Percentiles rank a stretch among this genome's conserved stretches.
These are phyloP conservation scores for Ampelomyces quisqualis DNA, from an alignment of 2,329 filamentous ascomycete species.

Conservation along the genomic window DNA sequence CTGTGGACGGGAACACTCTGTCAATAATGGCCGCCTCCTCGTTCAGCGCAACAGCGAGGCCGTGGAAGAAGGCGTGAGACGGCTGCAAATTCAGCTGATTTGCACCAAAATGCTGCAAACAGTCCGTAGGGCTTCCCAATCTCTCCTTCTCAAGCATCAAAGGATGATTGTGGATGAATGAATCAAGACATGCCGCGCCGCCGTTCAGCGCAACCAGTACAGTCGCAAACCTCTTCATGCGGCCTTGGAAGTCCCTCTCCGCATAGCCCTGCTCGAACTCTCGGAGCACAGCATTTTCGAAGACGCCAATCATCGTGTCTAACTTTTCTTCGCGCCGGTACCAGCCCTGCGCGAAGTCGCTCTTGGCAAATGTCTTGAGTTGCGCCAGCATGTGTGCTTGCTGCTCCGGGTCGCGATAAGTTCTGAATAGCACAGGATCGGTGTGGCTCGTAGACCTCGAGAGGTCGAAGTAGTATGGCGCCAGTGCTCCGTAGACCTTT, in stretches of 20 bases:
- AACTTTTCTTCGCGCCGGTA: constrained; percentile 70
- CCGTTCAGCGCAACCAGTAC: constrained; percentile 82
- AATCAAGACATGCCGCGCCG: constrained; percentile 73
- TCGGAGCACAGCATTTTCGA: constrained; percentile 84
- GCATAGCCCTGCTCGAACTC: constrained; percentile 95
- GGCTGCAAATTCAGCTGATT: constrained; percentile 74
- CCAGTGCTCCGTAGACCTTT: constrained; percentile 83
- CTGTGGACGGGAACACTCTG: constrained; percentile 72
- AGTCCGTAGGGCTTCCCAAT: constrained; percentile 75
- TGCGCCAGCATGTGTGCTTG: constrained; percentile 89
- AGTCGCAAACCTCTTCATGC: constrained; percentile 85
- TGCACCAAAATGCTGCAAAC: constrained; percentile 66
- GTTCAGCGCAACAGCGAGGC: constrained; percentile 71
- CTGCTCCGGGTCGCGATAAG: constrained; percentile 82
- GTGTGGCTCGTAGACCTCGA: constrained; percentile 69
- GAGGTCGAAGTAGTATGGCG: constrained; percentile 86
- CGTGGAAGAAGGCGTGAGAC: constrained; percentile 77
- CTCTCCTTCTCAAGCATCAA: constrained; percentile 73
- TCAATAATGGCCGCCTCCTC: constrained; percentile 80
- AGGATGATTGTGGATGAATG: constrained; percentile 87
- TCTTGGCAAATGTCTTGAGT: constrained; percentile 72
- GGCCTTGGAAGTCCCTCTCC: constrained; percentile 80
- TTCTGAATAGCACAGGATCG: constrained; percentile 81
- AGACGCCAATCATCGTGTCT: constrained; percentile 72
- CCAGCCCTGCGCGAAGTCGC: constrained; percentile 78